These are phyloP conservation scores for Dendrobium nobile DNA, from an alignment of 106 monocot species.

Conservation along the genomic window DNA sequence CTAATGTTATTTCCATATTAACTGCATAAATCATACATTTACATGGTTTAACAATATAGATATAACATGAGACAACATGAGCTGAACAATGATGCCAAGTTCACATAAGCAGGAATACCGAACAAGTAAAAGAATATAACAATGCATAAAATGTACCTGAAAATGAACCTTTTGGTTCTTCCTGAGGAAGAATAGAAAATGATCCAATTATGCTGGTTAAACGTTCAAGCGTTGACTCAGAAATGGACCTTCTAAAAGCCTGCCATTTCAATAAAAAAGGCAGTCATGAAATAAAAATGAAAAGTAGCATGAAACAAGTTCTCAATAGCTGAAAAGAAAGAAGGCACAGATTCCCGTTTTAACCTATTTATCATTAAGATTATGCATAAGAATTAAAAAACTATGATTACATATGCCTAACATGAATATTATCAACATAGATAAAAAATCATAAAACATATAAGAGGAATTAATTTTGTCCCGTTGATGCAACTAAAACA, in stretches of 20 bases:
- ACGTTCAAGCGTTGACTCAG: constrained; percentile 57
- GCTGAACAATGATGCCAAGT: background rate
- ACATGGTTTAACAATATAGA: background rate
- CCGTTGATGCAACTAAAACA: background rate
- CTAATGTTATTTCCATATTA: background rate
- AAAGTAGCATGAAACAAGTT: background rate
- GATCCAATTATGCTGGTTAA: constrained; percentile 66
- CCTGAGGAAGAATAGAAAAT: constrained; percentile 50
- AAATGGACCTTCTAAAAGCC: constrained; percentile 61
- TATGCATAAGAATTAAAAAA: background rate
- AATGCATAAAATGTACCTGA: background rate
- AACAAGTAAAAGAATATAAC: background rate
- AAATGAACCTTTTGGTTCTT: constrained; percentile 48
- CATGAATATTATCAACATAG: background rate
- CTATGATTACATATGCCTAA: background rate
- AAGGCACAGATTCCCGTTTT: background rate
- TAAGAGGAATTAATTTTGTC: background rate
- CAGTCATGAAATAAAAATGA: constrained; percentile 9
- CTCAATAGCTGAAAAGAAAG: background rate
- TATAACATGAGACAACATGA: background rate
- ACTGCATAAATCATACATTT: background rate
- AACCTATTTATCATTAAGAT: background rate
- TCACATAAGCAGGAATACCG: background rate
- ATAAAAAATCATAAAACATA: background rate
- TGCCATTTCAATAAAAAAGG: constrained; percentile 14